Base-by-base conservation (phyloP, 371 early-diverging fungal genomes). In the Capillidium heterosporum region DNA sequence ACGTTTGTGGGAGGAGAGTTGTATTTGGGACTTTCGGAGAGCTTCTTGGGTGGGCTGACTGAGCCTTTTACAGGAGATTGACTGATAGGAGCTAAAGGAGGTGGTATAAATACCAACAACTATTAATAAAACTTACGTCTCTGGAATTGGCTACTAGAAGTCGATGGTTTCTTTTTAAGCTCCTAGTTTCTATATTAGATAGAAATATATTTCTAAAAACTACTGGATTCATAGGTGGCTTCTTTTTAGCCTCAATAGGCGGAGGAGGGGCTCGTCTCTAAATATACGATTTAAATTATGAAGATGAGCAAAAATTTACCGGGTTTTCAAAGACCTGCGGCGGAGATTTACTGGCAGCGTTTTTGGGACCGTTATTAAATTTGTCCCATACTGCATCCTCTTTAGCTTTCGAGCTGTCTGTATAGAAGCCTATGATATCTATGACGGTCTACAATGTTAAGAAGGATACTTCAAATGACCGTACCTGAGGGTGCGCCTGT, bases 341-440 rank as follows among this genome's bases (percentile, higher is more conserved):
- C 60, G 63, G 27, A 49, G 59, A 48, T 63, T 67, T 67, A 46
- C 52, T 32, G 28, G 73, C 62, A 32, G 70, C 74, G n/a, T 55
- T 40, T 15, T 55, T 55, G 8, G 10, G 41, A 15, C 77, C 73
- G 47, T 73, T 77, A 61, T 77, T 80, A 69, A 93, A 90, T 71
- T 95, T 96, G 55, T 83, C 77, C 85, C 91, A 93, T 4, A 91
- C 88, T 28, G 72, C 72, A 59, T 87, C 81, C 61, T 78, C 80
- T 55, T 67, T 70, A 65, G 71, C 72, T 39, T 64, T 68, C 57
- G 77, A 76, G 31, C 73, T 76, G 57, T 89, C 89, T 60, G 80
- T 79, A 69, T 88, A 90, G 63, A 93, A 95, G 46, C 86, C 88
- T 67, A 97, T 89, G 48, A 92, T 86, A 65, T 97, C 94, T 48